Evolutionary conservation across 2,329 filamentous ascomycete species (phyloP).

Genomic region (Aureobasidium melanogenum): DNA sequence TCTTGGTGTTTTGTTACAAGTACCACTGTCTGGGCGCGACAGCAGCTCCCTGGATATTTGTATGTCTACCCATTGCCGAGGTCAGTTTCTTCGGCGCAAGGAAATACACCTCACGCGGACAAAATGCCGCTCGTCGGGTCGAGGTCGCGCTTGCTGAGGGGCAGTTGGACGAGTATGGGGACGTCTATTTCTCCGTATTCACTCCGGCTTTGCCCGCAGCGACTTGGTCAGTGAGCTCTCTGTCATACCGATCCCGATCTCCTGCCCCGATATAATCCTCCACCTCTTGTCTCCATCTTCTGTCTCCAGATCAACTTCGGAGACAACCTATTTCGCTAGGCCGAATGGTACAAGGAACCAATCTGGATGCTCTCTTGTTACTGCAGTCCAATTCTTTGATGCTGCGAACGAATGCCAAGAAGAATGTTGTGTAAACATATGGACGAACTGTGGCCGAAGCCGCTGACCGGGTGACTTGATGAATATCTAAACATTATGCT

Average conservation of each 20-base stretch:
- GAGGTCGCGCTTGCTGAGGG: neutral
- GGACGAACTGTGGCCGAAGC: neutral
- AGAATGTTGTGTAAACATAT: neutral
- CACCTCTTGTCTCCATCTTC: neutral
- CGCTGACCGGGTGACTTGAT: neutral
- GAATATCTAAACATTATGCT: constrained; percentile 2
- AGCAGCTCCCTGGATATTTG: neutral
- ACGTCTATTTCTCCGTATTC: neutral
- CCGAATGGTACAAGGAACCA: neutral
- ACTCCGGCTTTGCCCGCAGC: constrained; percentile 4
- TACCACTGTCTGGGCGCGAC: neutral
- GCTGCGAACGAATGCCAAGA: neutral
- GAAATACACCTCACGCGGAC: constrained; percentile 6
- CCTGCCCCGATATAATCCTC: too few species aligned
- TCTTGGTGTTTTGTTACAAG: neutral
- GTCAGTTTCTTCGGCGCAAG: neutral
- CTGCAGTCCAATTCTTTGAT: too few species aligned
- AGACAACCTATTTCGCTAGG: neutral
- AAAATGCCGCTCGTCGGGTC: constrained; percentile 3
- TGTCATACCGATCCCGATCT: neutral
- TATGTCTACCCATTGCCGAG: neutral
- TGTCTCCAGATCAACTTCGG: neutral
- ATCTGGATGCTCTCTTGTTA: neutral
- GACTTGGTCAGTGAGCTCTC: neutral
- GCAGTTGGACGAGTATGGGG: neutral